phyloP scores from a whole-genome alignment of 2,329 filamentous ascomycete genomes.

The Elsinoe ampelina region DNA sequence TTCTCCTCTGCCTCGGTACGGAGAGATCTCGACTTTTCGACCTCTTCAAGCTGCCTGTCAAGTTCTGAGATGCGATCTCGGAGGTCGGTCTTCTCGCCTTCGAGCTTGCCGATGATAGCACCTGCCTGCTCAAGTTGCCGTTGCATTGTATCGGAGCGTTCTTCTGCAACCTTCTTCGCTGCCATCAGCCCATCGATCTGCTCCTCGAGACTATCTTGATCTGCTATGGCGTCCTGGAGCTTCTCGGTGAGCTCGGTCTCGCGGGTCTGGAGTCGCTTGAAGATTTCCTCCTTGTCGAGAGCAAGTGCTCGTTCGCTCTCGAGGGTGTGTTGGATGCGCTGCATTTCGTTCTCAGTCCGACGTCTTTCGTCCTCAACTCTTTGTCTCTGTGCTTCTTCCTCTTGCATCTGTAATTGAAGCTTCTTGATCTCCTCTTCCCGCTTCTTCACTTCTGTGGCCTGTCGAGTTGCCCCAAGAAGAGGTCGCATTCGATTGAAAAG shows the following conservation, averaged over 20 bases:
- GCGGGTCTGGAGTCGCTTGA: conserved; percentile 86
- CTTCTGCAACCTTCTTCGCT: conserved; percentile 80
- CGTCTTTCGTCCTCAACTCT: conserved; percentile 85
- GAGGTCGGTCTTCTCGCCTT: conserved; percentile 74
- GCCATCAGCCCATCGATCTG: conserved; percentile 82
- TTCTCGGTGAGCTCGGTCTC: conserved; percentile 90
- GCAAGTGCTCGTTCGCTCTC: conserved; percentile 94
- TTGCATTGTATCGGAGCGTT: conserved; percentile 69
- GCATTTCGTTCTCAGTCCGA: conserved; percentile 75
- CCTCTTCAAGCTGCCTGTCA: conserved; percentile 59
- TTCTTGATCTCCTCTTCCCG: conserved; percentile 87
- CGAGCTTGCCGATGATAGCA: conserved; percentile 72
- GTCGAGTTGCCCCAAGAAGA: conserved; percentile 80
- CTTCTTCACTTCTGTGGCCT: conserved; percentile 87
- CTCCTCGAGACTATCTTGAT: conserved; percentile 88
- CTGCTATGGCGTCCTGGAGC: conserved; percentile 79
- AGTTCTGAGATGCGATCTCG: conserved; percentile 58
- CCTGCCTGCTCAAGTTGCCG: conserved; percentile 86
- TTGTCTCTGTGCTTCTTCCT: conserved; percentile 64
- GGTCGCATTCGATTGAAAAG: conserved; percentile 93
- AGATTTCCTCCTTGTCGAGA: conserved; percentile 97
- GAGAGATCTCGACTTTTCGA: conserved; percentile 61
- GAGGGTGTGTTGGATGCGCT: conserved; percentile 82
- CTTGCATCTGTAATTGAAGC: conserved; percentile 72
- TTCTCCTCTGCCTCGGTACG: conserved; percentile 66